A percentile compares a stretch with the other conserved stretches of the same genome.
Conservation (phyloP, 768 basidiomycete genomes). For the Mycena galopus region DNA sequence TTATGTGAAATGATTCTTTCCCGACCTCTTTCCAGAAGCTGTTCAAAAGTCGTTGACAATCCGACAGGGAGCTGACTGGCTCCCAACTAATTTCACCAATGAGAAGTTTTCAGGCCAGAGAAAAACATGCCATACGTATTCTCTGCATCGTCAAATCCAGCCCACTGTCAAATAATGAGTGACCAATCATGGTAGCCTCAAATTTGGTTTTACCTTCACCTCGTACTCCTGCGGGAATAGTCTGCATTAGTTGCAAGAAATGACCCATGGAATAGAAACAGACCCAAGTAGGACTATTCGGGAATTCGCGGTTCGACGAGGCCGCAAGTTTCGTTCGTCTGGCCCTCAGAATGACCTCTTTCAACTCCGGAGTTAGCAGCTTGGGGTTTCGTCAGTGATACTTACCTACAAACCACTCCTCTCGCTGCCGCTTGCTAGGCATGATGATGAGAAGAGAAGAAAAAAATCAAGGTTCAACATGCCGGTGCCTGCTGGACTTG, state of each 20-base stretch:
- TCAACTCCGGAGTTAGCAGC: neutral
- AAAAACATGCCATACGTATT: neutral
- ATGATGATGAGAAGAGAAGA: neutral
- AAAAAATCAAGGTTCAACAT: neutral
- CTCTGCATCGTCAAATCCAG: neutral
- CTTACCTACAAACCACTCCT: neutral
- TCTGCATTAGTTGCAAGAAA: neutral
- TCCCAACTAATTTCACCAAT: constrained; percentile 3
- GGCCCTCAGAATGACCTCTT: neutral
- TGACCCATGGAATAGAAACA: neutral
- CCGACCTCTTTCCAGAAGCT: constrained; percentile 13
- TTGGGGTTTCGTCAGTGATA: neutral
- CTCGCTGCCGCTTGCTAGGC: neutral
- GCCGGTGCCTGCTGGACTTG: neutral
- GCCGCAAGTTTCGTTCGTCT: neutral
- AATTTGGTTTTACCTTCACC: neutral
- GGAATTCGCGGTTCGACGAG: neutral
- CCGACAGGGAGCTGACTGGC: neutral
- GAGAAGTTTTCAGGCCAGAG: neutral
- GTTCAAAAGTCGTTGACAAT: neutral
- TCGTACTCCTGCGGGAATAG: neutral
- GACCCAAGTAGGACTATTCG: neutral
- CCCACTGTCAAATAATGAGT: constrained; percentile 13
- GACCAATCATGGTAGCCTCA: neutral
- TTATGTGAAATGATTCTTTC: neutral